These are phyloP conservation scores for Nothophytophthora sp. DNA, from an alignment of 352 stramenopile species.

Conservation along the genomic window DNA sequence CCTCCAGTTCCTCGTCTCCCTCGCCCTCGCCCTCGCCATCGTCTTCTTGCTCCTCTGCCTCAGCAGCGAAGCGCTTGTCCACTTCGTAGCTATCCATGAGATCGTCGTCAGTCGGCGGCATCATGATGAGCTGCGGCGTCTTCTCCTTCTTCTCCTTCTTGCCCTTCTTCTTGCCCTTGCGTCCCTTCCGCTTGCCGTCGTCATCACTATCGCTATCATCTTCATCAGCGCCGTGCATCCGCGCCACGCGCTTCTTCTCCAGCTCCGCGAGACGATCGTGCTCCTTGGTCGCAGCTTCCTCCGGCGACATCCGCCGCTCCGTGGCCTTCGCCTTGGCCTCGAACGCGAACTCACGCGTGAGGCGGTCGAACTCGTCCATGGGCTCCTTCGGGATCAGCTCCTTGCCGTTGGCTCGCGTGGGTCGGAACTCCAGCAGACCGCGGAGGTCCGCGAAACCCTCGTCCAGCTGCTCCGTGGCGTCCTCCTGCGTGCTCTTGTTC, in stretches of 20 bases:
- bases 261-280: conserved; percentile 90
- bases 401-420: conserved; percentile 64
- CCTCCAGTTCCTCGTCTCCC: conserved; percentile 48
- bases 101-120: conserved; percentile 89
- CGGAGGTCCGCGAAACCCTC: conserved; percentile 68
- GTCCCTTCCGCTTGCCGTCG: conserved; percentile 42
- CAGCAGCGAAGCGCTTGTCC: conserved; percentile 52
- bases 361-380: conserved; percentile 87
- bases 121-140: conserved; percentile 61
- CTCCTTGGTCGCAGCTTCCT: conserved; percentile 94
- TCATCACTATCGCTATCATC: conserved; percentile 68
- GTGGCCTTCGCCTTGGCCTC: conserved; percentile 93
- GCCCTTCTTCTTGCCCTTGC: conserved; percentile 44
- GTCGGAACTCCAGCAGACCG: conserved; percentile 75
- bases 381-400: conserved; percentile 63
- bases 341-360: conserved; percentile 84
- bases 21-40: conserved; percentile 57
- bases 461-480: conserved; percentile 77
- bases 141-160: conserved; percentile 48
- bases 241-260: conserved; percentile 92
- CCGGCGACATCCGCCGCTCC: conserved; percentile 93
- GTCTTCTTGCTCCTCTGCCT: conserved; percentile 55
- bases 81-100: conserved; percentile 87
- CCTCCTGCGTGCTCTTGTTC: conserved; percentile 81
- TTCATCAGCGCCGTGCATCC: conserved; percentile 93